Conservation (phyloP, 1,284 basidiomycete genomes). For the Spongiforma sp. region DNA sequence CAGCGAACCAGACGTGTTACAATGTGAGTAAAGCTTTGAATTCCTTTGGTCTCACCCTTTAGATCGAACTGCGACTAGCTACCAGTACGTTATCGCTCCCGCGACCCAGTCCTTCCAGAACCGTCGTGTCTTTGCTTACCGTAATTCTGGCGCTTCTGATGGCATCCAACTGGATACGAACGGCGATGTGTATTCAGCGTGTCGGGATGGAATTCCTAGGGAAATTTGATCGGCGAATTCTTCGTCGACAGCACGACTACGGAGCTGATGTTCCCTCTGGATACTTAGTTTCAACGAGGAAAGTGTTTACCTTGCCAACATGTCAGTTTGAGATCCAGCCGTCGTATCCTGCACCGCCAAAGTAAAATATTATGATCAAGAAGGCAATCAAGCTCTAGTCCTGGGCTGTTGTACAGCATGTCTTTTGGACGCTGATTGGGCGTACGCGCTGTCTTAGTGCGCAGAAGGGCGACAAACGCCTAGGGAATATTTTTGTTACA, state of each 20-base stretch:
- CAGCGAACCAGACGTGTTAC: too few relatives aligned
- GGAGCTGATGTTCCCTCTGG: constrained; percentile 63
- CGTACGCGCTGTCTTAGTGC: too few relatives aligned
- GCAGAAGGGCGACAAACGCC: too few relatives aligned
- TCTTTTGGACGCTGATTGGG: too few relatives aligned
- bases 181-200: constrained; percentile 25
- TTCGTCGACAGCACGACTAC: constrained; percentile 63
- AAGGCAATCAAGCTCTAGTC: too few relatives aligned
- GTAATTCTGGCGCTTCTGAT: constrained; percentile 71
- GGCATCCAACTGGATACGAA: constrained; percentile 55
- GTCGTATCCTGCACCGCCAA: too few relatives aligned
- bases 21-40: too few relatives aligned
- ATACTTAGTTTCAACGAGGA: constrained; percentile 25
- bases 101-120: constrained; percentile 61
- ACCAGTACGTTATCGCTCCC: constrained; percentile 70
- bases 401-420: too few relatives aligned
- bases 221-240: constrained; percentile 76
- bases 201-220: constrained; percentile 57
- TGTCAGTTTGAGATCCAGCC: too few relatives aligned
- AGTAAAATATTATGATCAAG: too few relatives aligned
- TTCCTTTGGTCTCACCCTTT: not conserved
- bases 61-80: constrained; percentile 50
- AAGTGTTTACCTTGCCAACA: constrained; percentile 21
- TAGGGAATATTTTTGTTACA: too few relatives aligned
- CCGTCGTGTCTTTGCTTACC: constrained; percentile 73